Evolutionary conservation across 2,329 filamentous ascomycete species (phyloP).

Genomic region (Sclerotinia subarctica): DNA sequence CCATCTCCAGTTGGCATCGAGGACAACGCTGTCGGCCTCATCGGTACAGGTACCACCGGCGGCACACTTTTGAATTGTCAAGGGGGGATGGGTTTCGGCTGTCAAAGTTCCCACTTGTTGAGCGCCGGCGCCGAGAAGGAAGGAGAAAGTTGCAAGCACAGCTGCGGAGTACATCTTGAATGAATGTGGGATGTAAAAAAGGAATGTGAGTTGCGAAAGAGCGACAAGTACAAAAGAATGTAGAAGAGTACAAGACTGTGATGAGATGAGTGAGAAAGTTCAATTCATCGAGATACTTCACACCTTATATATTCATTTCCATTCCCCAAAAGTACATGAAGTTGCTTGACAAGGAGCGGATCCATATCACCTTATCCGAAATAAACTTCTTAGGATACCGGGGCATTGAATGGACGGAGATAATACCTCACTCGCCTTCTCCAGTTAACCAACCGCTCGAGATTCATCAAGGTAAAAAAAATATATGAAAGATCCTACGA

Average conservation of each 20-base stretch:
- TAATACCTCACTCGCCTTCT: background rate
- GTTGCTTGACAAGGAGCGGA: background rate
- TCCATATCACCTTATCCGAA: background rate
- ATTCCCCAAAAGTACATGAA: background rate
- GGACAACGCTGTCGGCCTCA: conserved; percentile 48
- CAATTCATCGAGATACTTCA: background rate
- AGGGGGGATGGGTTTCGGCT: conserved; percentile 49
- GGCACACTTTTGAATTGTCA: conserved; percentile 37
- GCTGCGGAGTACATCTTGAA: conserved; percentile 14
- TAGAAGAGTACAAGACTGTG: conserved; percentile 11
- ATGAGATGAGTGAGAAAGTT: background rate
- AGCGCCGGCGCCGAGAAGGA: conserved; percentile 22
- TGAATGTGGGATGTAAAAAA: conserved; percentile 2
- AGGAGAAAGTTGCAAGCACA: conserved; percentile 17
- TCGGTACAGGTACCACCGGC: conserved; percentile 42
- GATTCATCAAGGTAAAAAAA: background rate
- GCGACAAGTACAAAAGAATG: conserved; percentile 1
- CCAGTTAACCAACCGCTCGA: conserved; percentile 9
- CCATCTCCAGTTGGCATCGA: conserved; percentile 43
- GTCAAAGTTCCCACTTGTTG: conserved; percentile 43
- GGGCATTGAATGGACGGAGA: background rate
- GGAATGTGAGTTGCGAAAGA: conserved; percentile 11
- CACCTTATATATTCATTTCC: conserved; percentile 9
- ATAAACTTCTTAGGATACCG: background rate
- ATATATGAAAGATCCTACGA: background rate